These are phyloP conservation scores for Ceratocystis diversiconidia DNA, from an alignment of 2,329 filamentous ascomycete species.

Conservation along the genomic window DNA sequence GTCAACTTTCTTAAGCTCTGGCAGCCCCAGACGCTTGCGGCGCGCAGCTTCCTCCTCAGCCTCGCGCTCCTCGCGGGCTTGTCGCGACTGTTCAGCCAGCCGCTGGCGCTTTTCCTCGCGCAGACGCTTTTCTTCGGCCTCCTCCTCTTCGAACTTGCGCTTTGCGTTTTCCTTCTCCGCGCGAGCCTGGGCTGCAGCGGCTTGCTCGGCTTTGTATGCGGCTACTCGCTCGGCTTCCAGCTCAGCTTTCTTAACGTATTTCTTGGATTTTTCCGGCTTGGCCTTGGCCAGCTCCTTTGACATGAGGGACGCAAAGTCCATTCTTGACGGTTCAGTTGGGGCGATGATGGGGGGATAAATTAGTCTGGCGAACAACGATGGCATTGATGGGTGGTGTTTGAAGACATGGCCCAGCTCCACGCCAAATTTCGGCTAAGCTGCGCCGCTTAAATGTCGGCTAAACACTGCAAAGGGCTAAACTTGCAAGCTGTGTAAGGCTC, in stretches of 20 bases:
- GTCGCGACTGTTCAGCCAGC: constrained; percentile 67
- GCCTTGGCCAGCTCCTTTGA: constrained; percentile 79
- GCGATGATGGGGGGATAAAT: not conserved
- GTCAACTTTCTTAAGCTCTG: constrained; percentile 42
- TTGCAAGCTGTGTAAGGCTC: not conserved
- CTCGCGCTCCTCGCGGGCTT: constrained; percentile 56
- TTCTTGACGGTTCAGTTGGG: constrained; percentile 29
- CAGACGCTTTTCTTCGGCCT: constrained; percentile 49
- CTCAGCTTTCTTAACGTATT: constrained; percentile 76
- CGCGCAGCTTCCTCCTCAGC: constrained; percentile 57
- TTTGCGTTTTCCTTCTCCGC: constrained; percentile 58
- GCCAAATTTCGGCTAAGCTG: not conserved
- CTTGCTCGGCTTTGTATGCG: constrained; percentile 71
- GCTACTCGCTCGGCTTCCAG: constrained; percentile 68
- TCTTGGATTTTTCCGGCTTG: constrained; percentile 44
- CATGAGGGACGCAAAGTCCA: constrained; percentile 96
- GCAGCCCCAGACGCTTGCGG: constrained; percentile 65
- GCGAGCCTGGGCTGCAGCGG: constrained; percentile 55
- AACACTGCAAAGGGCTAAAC: not conserved
- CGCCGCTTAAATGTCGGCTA: constrained; percentile 8
- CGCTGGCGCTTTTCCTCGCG: constrained; percentile 71
- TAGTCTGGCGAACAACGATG: not conserved
- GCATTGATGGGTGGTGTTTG: not conserved
- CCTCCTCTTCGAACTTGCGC: constrained; percentile 79
- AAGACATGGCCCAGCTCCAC: too few species aligned